phyloP scores from a whole-genome alignment of 2,329 filamentous ascomycete species.

The Neoscytalidium dimidiatum region DNA sequence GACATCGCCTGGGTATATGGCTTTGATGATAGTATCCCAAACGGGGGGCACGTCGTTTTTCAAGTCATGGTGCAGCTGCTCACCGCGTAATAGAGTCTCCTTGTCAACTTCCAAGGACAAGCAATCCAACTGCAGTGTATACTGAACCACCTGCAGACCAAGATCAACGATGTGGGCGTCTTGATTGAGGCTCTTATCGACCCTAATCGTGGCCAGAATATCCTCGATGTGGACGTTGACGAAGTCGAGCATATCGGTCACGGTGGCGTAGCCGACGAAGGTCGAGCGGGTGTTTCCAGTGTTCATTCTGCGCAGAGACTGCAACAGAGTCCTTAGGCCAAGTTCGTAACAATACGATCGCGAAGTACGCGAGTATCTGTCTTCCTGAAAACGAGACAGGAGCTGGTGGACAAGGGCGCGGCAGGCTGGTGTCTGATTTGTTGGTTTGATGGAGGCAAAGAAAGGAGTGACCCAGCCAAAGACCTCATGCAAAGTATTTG shows the following conservation, averaged over 20 bases:
- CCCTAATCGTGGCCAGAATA: slow-evolving; percentile 36
- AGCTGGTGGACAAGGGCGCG: slow-evolving; percentile 76
- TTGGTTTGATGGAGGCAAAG: slow-evolving; percentile 72
- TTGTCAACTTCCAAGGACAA: slow-evolving; percentile 70
- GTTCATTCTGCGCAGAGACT: slow-evolving; percentile 35
- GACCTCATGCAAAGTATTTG: slow-evolving; percentile 61
- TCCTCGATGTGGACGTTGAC: slow-evolving; percentile 59
- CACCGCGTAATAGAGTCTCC: slow-evolving; percentile 62
- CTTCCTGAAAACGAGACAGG: slow-evolving; percentile 64
- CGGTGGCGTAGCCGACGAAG: slow-evolving; percentile 44
- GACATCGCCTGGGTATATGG: slow-evolving; percentile 67
- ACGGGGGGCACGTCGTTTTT: slow-evolving; percentile 72
- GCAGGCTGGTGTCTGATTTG: slow-evolving; percentile 77
- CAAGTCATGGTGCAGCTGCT: slow-evolving; percentile 65
- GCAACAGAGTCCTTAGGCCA: slow-evolving; percentile 48
- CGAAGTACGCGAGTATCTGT: slow-evolving; percentile 57
- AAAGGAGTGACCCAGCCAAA: slow-evolving; percentile 79
- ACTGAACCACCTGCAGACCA: slow-evolving; percentile 65
- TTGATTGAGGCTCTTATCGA: slow-evolving; percentile 28
- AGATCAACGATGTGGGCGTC: slow-evolving; percentile 41
- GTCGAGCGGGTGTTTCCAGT: slow-evolving; percentile 33
- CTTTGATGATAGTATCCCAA: slow-evolving; percentile 74
- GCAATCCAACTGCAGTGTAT: slow-evolving; percentile 70
- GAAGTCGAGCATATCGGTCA: slow-evolving; percentile 63
- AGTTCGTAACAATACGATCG: slow-evolving; percentile 64